Evolutionary conservation across 1,284 basidiomycete species (phyloP), one percentile per base, ranked within the genome.

Genomic region (Athelia sp.): DNA sequence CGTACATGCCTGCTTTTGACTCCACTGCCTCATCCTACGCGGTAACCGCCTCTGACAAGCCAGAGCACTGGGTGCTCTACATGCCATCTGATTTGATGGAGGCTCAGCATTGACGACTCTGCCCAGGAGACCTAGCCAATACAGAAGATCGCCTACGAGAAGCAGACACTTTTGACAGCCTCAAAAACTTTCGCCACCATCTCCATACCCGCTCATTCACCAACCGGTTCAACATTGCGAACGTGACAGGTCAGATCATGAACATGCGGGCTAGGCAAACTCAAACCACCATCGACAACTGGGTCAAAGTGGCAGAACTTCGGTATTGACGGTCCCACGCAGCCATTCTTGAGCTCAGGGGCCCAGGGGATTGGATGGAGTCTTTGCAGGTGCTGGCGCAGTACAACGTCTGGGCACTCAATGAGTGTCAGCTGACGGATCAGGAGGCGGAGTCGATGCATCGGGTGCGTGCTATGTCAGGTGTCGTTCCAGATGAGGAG

Each of bases 141-240:
- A 54, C 57, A 42, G 66, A 71, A 49, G 58, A 56, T 29, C 49
- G 54, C 0, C 56, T 70, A 19, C 60, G 64, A 0, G 55, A 56
- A 19, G 64, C 60, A 1, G 64, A 68, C 43, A 61, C 60, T 2
- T 46, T 53, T 6, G 60, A 58, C 3, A 42, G 52, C 0, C 57
- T 71, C 0, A 55, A 62, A 4, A 51, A 63, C 8, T 43, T 69
- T 10, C 60, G 64, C 1, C 52, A 54, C 17, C 56, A 61, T 2
- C 56, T 72, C 1, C 59, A 56, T 13, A 59, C 60, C 49, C 36
- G 52, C 47, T 17, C 53, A 42, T 36, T 58, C 42, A 23, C 63
- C 47, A 51, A 56, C 58, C 55, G 56, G 17, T 61, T 58, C 34
- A 69, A 67, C 50, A 52, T 57, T 13, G 50, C 46, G 4, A 54